phyloP scores from a whole-genome alignment of 1,139 yeast species.

The Kodamaea suecica region DNA sequence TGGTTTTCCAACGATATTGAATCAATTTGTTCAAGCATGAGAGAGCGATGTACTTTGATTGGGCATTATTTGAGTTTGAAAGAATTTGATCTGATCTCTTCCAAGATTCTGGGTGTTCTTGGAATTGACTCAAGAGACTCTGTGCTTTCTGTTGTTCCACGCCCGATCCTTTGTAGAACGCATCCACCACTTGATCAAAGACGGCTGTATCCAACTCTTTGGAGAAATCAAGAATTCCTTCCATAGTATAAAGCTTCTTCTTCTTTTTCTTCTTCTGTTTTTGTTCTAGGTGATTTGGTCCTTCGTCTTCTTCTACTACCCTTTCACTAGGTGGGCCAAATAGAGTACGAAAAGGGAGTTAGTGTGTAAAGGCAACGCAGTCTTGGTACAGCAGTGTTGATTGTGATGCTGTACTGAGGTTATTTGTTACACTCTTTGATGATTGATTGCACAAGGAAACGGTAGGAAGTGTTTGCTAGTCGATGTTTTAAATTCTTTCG shows the following conservation, averaged over 20 bases:
- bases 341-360: too few relatives aligned
- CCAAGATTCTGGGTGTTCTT: conserved; percentile 96
- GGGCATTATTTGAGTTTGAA: conserved; percentile 74
- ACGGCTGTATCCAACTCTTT: conserved; percentile 75
- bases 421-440: too few relatives aligned
- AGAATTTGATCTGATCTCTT: conserved; percentile 86
- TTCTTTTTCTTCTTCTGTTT: neutral
- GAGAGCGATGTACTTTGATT: conserved; percentile 88
- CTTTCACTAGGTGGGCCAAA: too few relatives aligned
- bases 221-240: conserved; percentile 80
- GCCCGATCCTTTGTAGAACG: conserved; percentile 85
- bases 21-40: conserved; percentile 87
- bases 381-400: neutral
- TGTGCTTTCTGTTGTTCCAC: conserved; percentile 82
- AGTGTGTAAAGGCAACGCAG: neutral
- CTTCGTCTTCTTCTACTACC: too few relatives aligned
- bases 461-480: neutral
- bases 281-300: neutral
- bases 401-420: neutral
- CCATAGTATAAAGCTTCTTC: conserved; percentile 53
- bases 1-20: conserved; percentile 88
- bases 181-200: conserved; percentile 80
- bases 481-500: neutral
- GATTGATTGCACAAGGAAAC: neutral
- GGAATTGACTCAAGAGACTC: conserved; percentile 77